phyloP scores from a whole-genome alignment of 2,329 filamentous ascomycete genomes.

The Paecilomyces dactylethromorphus region DNA sequence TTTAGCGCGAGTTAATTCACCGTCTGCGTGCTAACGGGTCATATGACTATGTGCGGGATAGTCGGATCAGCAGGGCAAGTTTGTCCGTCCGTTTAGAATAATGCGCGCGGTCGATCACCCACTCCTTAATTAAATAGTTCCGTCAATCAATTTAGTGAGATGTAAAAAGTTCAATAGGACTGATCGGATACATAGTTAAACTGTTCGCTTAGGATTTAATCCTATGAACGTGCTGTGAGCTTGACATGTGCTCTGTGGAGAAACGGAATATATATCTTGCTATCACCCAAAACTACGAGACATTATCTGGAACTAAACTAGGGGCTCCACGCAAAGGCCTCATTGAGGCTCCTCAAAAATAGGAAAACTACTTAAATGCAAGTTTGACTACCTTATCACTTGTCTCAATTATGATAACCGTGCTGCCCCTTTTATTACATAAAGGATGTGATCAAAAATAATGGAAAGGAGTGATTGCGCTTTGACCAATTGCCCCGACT shows the following conservation, averaged over 20 bases:
- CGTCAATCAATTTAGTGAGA: not conserved
- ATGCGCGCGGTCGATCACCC: not conserved
- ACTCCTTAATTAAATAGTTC: not conserved
- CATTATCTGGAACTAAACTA: no score
- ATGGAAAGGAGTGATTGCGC: no score
- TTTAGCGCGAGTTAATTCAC: not conserved
- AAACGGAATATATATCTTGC: no score
- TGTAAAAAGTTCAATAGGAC: not conserved
- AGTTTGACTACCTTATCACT: no score
- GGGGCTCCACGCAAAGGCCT: no score
- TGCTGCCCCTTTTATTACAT: no score
- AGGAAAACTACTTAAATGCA: no score
- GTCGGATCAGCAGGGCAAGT: not conserved
- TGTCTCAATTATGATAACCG: no score
- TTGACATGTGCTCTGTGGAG: not conserved
- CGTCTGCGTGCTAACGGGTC: not conserved
- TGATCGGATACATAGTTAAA: not conserved
- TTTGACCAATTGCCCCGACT: no score
- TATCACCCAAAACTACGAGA: no score
- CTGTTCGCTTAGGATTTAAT: not conserved
- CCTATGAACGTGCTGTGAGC: not conserved
- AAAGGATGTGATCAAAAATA: no score
- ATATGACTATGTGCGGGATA: not conserved
- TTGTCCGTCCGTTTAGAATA: not conserved
- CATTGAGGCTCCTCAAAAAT: no score